A percentile compares a stretch with the other conserved stretches of the same genome.
Conservation (phyloP, 805 yeast genomes). For the Candida nemodendra region DNA sequence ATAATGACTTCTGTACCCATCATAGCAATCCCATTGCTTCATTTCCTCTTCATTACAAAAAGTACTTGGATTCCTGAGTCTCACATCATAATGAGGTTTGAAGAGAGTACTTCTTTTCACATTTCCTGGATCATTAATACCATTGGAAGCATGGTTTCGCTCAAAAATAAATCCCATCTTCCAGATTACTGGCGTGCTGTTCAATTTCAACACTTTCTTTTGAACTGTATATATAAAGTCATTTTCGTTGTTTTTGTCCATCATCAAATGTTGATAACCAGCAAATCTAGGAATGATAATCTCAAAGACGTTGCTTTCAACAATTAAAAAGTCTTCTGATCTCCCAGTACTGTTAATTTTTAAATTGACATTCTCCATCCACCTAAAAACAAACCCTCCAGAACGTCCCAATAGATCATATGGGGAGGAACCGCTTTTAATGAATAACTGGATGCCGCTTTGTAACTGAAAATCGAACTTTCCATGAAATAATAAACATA, state of each 20-base stretch:
- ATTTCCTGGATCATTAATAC: constrained; percentile 33
- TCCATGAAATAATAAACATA: constrained; percentile 56
- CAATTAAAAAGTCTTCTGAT: constrained; percentile 48
- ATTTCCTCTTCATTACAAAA: constrained; percentile 37
- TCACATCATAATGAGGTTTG: constrained; percentile 59
- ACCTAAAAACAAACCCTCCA: constrained; percentile 64
- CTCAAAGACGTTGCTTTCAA: constrained; percentile 55
- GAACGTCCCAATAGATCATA: constrained; percentile 55
- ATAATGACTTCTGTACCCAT: constrained; percentile 77
- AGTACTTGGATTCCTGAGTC: constrained; percentile 54
- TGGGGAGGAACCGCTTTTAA: constrained; percentile 60
- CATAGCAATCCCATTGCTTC: constrained; percentile 71
- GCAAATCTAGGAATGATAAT: constrained; percentile 56
- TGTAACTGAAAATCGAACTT: constrained; percentile 44
- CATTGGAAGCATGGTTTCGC: constrained; percentile 43
- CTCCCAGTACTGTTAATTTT: constrained; percentile 49
- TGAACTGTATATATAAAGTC: constrained; percentile 38
- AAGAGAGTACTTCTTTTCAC: constrained; percentile 44
- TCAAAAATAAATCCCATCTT: constrained; percentile 73
- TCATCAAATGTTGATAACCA: constrained; percentile 25
- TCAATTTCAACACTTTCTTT: constrained; percentile 58
- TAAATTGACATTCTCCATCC: constrained; percentile 55
- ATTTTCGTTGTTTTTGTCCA: constrained; percentile 17
- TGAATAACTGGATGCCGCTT: constrained; percentile 58
- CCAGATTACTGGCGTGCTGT: constrained; percentile 72